Evolutionary conservation across 2,329 filamentous ascomycete genomes (phyloP), one percentile per base, ranked within the genome.

Genomic region (Exophiala xenobiotica): DNA sequence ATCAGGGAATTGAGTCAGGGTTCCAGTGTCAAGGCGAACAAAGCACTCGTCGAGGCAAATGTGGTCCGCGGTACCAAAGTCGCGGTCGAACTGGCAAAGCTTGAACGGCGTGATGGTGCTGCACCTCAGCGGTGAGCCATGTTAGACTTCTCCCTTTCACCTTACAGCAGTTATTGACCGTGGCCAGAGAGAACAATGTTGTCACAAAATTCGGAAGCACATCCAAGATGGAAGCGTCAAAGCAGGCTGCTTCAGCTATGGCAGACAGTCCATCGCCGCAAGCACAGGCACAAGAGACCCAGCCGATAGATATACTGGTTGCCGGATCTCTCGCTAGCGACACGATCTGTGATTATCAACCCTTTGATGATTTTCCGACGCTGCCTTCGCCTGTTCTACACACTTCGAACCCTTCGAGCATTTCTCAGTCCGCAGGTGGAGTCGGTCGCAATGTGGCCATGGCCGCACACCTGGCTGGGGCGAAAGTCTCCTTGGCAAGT

Each of bases 391-490:
- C 67, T 54, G 60, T 65, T 46, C 74, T 85, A 29, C 81, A 91
- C 53, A 96, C 90, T 0, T 97, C 92, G 0, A 97, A 97, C 64
- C 88, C 88, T 42, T 83, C 90, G 6, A 74, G 76, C 11, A 95
- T 96, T 58, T 82, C 74, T 27, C 90, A 95, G 65, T 88, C 87
- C 1, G 80, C 96, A 6, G 93, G 93, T 9, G 93, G 93, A 5
- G 93, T 97, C 6, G 93, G 89, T 5, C 86, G 90, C 64, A 97
- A 97, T 64, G 89, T 97, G 38, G 90, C 93, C 12, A 79, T 90
- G 41, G 91, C 92, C 38, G 85, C 88, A 1, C 87, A 90, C 60
- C 79, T 85, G 24, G 79, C 87, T 53, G 82, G 81, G 33, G 81
- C 77, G 29, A 71, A 73, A 11, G 87, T 93, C 6, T 78, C 81